Evolutionary conservation across 1,284 basidiomycete species (phyloP), one percentile per base, ranked within the genome.

Genomic region (Butyriboletus regius): DNA sequence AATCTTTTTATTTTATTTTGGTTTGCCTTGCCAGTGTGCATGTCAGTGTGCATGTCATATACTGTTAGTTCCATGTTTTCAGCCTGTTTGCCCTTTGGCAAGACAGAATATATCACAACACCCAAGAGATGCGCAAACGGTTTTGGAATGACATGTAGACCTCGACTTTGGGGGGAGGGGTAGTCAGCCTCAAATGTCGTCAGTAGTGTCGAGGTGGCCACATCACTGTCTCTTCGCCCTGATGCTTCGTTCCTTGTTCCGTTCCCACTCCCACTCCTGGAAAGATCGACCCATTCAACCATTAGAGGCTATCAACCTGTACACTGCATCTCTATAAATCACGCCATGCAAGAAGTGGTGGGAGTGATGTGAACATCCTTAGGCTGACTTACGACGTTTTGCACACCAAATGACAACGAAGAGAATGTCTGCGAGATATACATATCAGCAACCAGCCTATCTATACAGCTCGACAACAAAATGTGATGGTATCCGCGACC

Each of bases 51-150:
- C 24, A 39, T 26, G 20, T 37, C 44, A 40, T 60, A 20, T 50
- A 46, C 15, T 18, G 42, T 41, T 46, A 41, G 45, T 36, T 42
- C 35, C 40, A 13, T 61, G 60, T 54, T 61, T 49, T 64, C 49
- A 20, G 18, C 17, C 20, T 40, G 35, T 41, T 43, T 33, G 5
- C 15, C 28, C 15, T 33, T 31, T 24, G 32, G 31, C 5, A 35
- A 47, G 43, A 17, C 24, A 20, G n/a, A 10, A 26, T 26, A 7
- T 29, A 15, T 10, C 7, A 14, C 2, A n/a, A 24, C 13, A 49
- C 22, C n/a, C 32, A 9, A 34, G 13, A 9, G 24, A 42, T 24
- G 37, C 15, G 15, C 20, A 28, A 18, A 20, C 12, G 15, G 8
- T 22, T 20, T 18, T 8, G 49, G 13, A 32, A 42, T 36, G 10